A percentile compares a stretch with the other conserved stretches of the same genome.
Conservation (phyloP, 331 rosid genomes). For the Dryas integrifolia region DNA sequence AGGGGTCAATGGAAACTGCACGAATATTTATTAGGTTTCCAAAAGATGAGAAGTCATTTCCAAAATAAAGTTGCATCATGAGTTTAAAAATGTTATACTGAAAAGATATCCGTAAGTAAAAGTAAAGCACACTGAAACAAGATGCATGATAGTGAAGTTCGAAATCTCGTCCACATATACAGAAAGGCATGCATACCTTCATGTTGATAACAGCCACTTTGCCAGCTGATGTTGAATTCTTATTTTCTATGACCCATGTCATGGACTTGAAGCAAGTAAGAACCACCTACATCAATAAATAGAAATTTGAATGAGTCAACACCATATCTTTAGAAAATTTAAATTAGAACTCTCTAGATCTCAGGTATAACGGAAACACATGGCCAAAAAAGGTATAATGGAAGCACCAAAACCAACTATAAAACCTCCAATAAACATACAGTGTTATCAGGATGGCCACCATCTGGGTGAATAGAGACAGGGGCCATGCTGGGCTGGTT, state of each 20-base stretch:
- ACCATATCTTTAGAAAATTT: constrained; percentile 5
- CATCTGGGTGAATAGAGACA: constrained; percentile 54
- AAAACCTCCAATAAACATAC: constrained; percentile 38
- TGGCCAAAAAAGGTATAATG: not conserved
- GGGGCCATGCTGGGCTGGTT: constrained; percentile 51
- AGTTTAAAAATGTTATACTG: too few relatives aligned
- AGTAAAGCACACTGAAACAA: constrained; percentile 12
- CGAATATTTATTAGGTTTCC: not conserved
- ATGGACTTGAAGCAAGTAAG: constrained; percentile 70
- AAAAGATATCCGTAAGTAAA: not conserved
- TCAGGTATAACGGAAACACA: not conserved
- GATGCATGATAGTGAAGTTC: not conserved
- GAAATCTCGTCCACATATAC: not conserved
- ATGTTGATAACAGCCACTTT: constrained; percentile 64
- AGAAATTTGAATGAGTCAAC: constrained; percentile 10
- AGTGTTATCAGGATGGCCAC: constrained; percentile 47
- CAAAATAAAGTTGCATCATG: constrained; percentile 3
- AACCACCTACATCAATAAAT: constrained; percentile 52
- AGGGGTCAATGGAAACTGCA: not conserved
- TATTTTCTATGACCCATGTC: constrained; percentile 73
- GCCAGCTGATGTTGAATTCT: constrained; percentile 43
- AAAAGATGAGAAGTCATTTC: not conserved
- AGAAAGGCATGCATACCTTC: constrained; percentile 45
- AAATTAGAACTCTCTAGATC: not conserved
- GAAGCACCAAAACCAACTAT: not conserved